Evolutionary conservation across 176 grass and related monocot species (phyloP), one percentile per base, ranked within the genome.

Genomic region (Oryza rufipogon): DNA sequence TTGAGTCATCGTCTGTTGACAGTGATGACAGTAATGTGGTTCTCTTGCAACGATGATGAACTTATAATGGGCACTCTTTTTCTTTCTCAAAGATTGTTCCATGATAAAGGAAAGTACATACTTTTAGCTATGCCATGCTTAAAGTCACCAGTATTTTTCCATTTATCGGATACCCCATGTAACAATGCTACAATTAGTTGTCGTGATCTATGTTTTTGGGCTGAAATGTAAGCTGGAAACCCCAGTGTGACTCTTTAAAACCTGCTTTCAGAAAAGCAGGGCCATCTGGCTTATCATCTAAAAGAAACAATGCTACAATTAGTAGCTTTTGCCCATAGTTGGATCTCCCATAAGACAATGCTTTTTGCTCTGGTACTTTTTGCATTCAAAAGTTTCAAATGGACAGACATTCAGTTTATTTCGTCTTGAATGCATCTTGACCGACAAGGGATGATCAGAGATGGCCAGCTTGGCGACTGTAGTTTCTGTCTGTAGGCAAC

Each of bases 381-480:
- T 80, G n/a, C 75, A 41, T 75, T 30, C 26, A 13, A 39, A 77
- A 81, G 12, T 56, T 80, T 56, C 54, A 72, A 85, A 56, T 81
- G 61, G 58, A 23, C n/a, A 2, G 25, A 46, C 12, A 46, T 12
- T 33, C 1, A 49, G 19, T 42, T 9, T 25, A 9, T 58, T 6
- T 79, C 36, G 25, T 65, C 71, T 51, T 12, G 44, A 67, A 41
- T 47, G 25, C 34, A 78, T 83, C 25, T 5, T 9, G 33, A 67
- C 45, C 67, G 20, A 77, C 49, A 66, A 60, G 58, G 71, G 68
- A 79, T 84, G 47, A 41, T 68, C 68, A 56, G 33, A 25, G 68
- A 73, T 77, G 70, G 49, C 58, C 45, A 28, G 68, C 67, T 26
- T 25, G 28, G 16, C 15, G 19, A 10, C n/a, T 9, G 6, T 73